Percentiles rank a stretch among this genome's conserved stretches.
Evolutionary conservation across 164 flowering plant genomes (phyloP).

Genomic region (Vitis vinifera): DNA sequence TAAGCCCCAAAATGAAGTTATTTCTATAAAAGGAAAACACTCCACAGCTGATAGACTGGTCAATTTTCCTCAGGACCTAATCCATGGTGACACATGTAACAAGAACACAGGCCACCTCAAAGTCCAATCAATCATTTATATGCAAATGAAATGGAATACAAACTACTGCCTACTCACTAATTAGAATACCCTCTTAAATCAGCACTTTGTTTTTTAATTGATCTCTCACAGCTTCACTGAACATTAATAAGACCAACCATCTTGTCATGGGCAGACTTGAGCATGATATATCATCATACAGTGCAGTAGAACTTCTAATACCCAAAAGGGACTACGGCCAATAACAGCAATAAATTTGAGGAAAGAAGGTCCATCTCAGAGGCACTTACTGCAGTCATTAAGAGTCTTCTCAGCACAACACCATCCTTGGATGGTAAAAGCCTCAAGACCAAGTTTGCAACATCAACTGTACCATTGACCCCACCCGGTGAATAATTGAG

Average conservation of each 20-base stretch:
- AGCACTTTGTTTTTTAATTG: no score
- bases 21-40: neutral
- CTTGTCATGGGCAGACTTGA: neutral
- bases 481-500: constrained; percentile 17
- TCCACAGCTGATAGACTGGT: neutral
- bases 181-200: neutral
- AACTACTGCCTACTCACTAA: neutral
- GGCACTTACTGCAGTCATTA: constrained; percentile 83
- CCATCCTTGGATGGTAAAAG: constrained; percentile 86
- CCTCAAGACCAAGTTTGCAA: constrained; percentile 60
- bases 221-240: neutral
- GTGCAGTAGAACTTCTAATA: neutral
- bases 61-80: neutral
- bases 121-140: neutral
- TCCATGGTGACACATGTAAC: neutral
- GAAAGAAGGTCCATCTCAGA: neutral
- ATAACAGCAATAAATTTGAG: neutral
- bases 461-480: constrained; percentile 32
- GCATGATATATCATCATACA: neutral
- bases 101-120: neutral
- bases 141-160: neutral
- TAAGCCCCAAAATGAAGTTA: no score
- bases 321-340: neutral
- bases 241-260: neutral
- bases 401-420: constrained; percentile 72